Base-by-base conservation (phyloP, 352 stramenopile genomes). In the Aphanomyces invadans region DNA sequence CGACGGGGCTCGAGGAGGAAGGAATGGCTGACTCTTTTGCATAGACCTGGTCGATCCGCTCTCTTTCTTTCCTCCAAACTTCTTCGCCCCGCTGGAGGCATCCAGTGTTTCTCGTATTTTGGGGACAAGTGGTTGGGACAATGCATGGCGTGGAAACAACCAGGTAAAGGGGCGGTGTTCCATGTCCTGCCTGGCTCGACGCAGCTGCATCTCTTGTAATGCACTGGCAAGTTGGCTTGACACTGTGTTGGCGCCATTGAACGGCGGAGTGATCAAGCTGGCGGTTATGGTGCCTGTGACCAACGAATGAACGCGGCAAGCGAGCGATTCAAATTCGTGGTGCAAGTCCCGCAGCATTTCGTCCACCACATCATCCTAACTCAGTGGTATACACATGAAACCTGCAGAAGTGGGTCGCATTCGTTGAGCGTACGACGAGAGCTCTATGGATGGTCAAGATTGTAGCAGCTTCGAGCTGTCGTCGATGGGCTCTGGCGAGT, bases 281-380 rank as follows among this genome's bases (percentile, higher is more conserved):
- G 29, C 9, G 29, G 36, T 9, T 4, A 57, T 33, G 12, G 49
- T 23, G 19, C 7, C 9, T n/a, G 49, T 57, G 25, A 57, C 49
- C 25, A 57, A 21, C 7, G 25, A 57, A 1, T 9, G 9, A 7
- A 57, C 17, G 19, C 49, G 49, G 0, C 23, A 26, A 38, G 21
- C 7, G 12, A 32, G 15, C 7, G 25, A 33, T 29, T 36, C 4
- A 11, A 57, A 32, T 32, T 57, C 49, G 5, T 1, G 7, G 25
- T 39, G 29, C 25, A 57, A n/a, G 25, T 57, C 49, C 7, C 49
- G 49, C 12, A 57, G 25, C 49, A 57, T 32, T 7, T 57, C 49
- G 29, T 57, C 49, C 11, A 57, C 4, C 9, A 57, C 49, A n/a
- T 57, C 49, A n/a, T 32, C 29, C 49, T 57, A 57, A 54, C 26